Evolutionary conservation across 257 asterid species (phyloP).

Genomic region (Solanum virginianum): DNA sequence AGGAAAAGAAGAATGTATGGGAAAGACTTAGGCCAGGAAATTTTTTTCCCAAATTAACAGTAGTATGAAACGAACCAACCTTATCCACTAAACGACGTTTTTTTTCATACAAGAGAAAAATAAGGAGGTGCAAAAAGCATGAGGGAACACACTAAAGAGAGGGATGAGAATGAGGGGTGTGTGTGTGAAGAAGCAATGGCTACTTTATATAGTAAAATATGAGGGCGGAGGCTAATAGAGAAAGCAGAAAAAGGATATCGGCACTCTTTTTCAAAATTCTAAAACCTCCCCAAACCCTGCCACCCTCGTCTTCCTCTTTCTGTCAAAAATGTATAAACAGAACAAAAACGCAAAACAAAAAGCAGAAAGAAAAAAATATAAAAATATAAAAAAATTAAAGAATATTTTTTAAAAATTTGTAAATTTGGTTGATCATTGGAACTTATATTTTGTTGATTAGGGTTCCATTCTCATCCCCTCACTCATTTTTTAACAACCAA

Average conservation of each 20-base stretch:
- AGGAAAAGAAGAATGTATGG: neutral
- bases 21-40: neutral
- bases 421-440: neutral
- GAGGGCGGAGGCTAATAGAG: constrained; percentile 3
- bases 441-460: neutral
- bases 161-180: neutral
- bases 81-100: neutral
- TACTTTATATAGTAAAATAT: constrained; percentile 24
- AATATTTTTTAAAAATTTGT: neutral
- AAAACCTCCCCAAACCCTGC: neutral
- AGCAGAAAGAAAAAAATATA: neutral
- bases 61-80: neutral
- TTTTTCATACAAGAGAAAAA: neutral
- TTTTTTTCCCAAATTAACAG: neutral
- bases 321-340: neutral
- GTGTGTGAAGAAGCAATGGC: constrained; percentile 22
- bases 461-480: neutral
- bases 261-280: neutral
- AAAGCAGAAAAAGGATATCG: neutral
- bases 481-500: neutral
- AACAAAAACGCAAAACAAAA: neutral
- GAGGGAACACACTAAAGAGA: neutral
- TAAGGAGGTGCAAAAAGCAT: neutral
- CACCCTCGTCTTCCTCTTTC: neutral
- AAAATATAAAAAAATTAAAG: no score